A percentile compares a stretch with the other conserved stretches of the same genome.
These are phyloP conservation scores for Stellera chamaejasme DNA, from an alignment of 345 rosid genomes.

Conservation along the genomic window DNA sequence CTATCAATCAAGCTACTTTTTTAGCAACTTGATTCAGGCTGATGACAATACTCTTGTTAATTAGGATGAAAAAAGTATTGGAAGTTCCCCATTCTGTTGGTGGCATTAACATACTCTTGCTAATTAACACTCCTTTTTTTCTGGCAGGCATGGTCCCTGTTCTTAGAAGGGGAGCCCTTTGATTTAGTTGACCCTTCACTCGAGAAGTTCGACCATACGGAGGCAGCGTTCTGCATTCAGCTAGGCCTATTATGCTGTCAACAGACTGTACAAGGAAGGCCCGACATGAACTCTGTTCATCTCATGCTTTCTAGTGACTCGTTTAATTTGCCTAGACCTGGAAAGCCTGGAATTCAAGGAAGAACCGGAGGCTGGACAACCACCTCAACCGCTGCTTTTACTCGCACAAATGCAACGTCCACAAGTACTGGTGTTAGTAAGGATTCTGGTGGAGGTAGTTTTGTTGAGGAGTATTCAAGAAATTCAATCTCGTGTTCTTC, in stretches of 20 bases:
- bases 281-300: constrained; percentile 68
- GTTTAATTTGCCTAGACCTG: constrained; percentile 65
- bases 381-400: constrained; percentile 25
- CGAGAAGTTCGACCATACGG: constrained; percentile 46
- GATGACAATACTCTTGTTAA: too few relatives aligned
- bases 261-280: constrained; percentile 46
- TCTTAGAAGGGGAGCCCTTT: constrained; percentile 37
- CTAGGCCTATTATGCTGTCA: constrained; percentile 86
- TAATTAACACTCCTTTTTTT: not conserved
- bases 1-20: too few relatives aligned
- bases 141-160: constrained; percentile 64
- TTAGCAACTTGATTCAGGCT: too few relatives aligned
- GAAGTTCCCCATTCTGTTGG: too few relatives aligned
- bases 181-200: constrained; percentile 67
- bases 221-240: constrained; percentile 71
- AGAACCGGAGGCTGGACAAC: constrained; percentile 45
- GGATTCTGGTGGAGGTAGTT: constrained; percentile 39
- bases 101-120: too few relatives aligned
- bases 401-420: constrained; percentile 26
- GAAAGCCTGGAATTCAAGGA: constrained; percentile 73
- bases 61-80: too few relatives aligned
- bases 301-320: constrained; percentile 90
- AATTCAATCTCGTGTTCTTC: constrained; percentile 79
- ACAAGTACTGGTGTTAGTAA: constrained; percentile 25
- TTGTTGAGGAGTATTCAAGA: constrained; percentile 68